Evolutionary conservation across 805 yeast genomes (phyloP).

Genomic region (Yarrowia keelungensis): DNA sequence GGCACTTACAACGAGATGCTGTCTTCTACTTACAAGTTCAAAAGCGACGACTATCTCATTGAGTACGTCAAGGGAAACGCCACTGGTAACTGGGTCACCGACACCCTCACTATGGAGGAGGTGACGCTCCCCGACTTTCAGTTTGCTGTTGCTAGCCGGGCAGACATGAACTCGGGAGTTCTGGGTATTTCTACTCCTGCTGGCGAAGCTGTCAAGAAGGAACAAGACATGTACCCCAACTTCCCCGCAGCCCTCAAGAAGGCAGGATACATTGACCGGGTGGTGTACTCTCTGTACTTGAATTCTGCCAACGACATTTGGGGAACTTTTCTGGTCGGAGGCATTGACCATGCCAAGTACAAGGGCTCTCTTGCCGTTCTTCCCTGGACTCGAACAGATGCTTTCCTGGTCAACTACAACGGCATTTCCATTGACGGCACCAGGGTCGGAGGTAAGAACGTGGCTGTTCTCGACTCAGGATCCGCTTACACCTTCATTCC

Average conservation of each 20-base stretch:
- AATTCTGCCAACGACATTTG: neutral
- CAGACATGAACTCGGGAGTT: neutral
- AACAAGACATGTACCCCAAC: neutral
- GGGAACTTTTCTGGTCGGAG: neutral
- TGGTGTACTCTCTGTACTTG: neutral
- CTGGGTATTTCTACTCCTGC: neutral
- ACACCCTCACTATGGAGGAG: neutral
- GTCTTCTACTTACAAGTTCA: too few relatives aligned
- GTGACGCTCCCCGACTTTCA: neutral
- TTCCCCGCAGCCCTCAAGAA: neutral
- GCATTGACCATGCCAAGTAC: conserved; percentile 1
- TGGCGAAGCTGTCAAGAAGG: too few relatives aligned
- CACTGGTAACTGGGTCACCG: neutral
- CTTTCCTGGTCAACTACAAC: neutral
- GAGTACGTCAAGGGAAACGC: too few relatives aligned
- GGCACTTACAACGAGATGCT: neutral
- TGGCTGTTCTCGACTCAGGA: neutral
- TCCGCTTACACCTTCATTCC: neutral
- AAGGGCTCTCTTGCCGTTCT: neutral
- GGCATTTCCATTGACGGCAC: neutral
- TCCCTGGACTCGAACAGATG: neutral
- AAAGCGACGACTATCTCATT: too few relatives aligned
- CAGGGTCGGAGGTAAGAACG: neutral
- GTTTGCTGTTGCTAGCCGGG: neutral
- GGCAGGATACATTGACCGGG: neutral